A percentile compares a stretch with the other conserved stretches of the same genome.
Evolutionary conservation across 768 basidiomycete genomes (phyloP).

Genomic region (Pleurotus platypus): DNA sequence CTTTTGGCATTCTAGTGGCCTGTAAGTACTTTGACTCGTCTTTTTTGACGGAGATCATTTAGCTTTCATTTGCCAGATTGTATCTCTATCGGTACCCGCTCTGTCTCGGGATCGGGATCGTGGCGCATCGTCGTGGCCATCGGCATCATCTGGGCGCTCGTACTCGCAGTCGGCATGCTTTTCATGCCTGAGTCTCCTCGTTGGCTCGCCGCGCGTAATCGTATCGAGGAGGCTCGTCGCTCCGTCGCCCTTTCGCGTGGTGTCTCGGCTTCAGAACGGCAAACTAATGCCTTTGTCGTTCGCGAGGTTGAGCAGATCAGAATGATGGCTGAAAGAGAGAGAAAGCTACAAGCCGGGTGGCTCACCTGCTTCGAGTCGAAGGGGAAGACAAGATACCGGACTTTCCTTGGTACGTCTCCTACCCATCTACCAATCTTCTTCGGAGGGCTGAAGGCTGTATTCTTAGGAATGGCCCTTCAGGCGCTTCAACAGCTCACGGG

Average conservation of each 20-base stretch:
- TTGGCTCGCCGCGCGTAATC: conserved; percentile 53
- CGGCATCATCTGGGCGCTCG: conserved; percentile 57
- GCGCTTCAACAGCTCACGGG: conserved; percentile 71
- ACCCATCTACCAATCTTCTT: background rate
- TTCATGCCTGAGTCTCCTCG: conserved; percentile 70
- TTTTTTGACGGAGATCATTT: background rate
- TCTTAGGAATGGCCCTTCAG: conserved; percentile 58
- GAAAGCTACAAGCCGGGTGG: conserved; percentile 49
- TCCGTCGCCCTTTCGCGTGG: conserved; percentile 50
- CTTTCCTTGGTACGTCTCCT: conserved; percentile 38
- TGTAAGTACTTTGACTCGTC: conserved; percentile 32
- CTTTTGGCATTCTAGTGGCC: conserved; percentile 65
- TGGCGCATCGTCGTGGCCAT: conserved; percentile 66
- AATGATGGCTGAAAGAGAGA: conserved; percentile 47
- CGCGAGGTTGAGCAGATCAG: conserved; percentile 55
- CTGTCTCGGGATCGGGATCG: conserved; percentile 39
- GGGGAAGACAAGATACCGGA: conserved; percentile 62
- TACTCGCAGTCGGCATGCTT: conserved; percentile 61
- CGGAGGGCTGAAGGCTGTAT: background rate
- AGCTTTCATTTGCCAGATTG: conserved; percentile 35
- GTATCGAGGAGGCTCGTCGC: conserved; percentile 42
- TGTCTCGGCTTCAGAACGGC: conserved; percentile 34
- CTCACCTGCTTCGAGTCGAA: conserved; percentile 58
- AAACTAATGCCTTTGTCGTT: conserved; percentile 36
- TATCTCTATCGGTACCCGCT: conserved; percentile 66